phyloP scores from a whole-genome alignment of 805 yeast genomes.

The Starmerella apis region DNA sequence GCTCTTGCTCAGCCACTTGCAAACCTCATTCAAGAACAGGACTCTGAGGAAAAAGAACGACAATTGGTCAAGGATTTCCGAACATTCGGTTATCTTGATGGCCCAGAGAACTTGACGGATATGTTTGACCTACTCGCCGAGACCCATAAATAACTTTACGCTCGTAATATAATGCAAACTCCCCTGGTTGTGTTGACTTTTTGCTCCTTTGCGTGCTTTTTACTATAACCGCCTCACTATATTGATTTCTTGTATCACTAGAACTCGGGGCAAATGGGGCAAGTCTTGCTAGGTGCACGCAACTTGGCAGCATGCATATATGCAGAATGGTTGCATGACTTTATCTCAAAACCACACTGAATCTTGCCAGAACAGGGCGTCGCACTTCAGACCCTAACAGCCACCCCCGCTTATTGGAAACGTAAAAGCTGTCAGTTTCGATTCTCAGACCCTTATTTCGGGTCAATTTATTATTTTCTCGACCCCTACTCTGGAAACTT shows the following conservation, averaged over 20 bases:
- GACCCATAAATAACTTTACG: neutral
- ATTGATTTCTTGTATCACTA: neutral
- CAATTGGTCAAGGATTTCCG: conserved; percentile 25
- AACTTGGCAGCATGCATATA: neutral
- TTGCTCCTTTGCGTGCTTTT: too few relatives aligned
- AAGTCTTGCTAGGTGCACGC: too few relatives aligned
- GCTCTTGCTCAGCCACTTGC: conserved; percentile 15
- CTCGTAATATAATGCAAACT: too few relatives aligned
- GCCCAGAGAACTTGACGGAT: conserved; percentile 23
- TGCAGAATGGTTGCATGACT: neutral
- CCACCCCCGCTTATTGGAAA: neutral
- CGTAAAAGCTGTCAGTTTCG: conserved; percentile 1
- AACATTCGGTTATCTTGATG: conserved; percentile 26
- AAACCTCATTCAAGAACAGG: conserved; percentile 2
- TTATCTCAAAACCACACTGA: neutral
- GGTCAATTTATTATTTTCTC: neutral
- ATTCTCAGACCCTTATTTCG: neutral
- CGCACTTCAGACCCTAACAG: neutral
- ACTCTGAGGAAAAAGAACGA: conserved; percentile 13
- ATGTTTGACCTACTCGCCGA: conserved; percentile 18
- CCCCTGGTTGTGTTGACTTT: too few relatives aligned
- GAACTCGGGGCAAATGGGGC: too few relatives aligned
- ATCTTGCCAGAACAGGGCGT: neutral
- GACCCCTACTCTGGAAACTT: neutral
- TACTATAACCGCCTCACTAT: too few relatives aligned